Conservation (phyloP, 257 asterid genomes). For the Paraleonurus japonicus region DNA sequence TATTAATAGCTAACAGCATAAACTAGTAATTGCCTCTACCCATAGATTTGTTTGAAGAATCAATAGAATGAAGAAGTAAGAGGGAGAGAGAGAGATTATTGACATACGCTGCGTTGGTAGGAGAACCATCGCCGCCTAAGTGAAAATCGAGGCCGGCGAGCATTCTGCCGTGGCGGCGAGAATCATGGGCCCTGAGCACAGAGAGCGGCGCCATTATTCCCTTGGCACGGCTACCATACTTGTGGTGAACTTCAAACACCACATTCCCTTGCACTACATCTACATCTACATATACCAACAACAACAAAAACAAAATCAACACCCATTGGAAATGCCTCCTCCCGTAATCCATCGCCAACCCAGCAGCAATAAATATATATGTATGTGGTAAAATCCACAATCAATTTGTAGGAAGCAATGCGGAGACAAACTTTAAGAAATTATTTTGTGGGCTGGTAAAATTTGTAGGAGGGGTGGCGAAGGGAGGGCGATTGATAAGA, state of each 20-base stretch:
- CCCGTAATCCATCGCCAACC: conserved; percentile 41
- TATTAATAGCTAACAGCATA: neutral
- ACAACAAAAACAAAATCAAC: neutral
- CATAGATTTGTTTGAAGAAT: too few relatives aligned
- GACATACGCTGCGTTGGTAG: conserved; percentile 53
- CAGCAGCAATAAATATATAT: too few relatives aligned
- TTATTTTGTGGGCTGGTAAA: neutral
- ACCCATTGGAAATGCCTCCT: conserved; percentile 27
- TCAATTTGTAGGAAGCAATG: too few relatives aligned
- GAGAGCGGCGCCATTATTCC: conserved; percentile 27
- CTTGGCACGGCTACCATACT: too few relatives aligned
- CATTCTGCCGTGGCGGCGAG: conserved; percentile 55
- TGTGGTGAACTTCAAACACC: conserved; percentile 43
- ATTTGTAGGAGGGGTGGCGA: neutral
- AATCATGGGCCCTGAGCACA: conserved; percentile 51
- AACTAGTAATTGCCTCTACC: neutral
- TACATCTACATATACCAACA: too few relatives aligned
- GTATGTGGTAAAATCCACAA: too few relatives aligned
- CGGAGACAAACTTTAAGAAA: neutral
- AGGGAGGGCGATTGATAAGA: too few relatives aligned
- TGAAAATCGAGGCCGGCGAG: conserved; percentile 47
- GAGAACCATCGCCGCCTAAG: conserved; percentile 55
- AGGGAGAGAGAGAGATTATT: too few relatives aligned
- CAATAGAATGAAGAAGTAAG: too few relatives aligned
- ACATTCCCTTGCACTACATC: conserved; percentile 30